Evolutionary conservation across 345 rosid species (phyloP).

Genomic region (Citrus cavaleriei): DNA sequence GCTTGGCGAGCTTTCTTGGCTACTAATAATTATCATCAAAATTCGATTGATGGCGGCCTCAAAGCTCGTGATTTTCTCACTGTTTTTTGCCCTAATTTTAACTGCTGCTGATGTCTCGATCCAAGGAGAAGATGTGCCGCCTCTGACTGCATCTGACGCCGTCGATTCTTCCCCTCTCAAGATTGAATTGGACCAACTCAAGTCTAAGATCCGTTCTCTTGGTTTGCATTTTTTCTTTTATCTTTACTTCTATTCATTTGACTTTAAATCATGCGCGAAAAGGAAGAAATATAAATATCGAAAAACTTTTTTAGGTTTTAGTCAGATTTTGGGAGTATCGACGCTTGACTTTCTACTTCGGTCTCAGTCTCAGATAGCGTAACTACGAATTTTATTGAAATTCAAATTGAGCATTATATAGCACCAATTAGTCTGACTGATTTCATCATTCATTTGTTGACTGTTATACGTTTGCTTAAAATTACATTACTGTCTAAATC

Average conservation of each 20-base stretch:
- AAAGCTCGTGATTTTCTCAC: slow-evolving; percentile 33
- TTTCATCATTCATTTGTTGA: background rate
- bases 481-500: background rate
- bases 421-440: background rate
- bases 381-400: background rate
- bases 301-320: background rate
- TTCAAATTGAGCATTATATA: background rate
- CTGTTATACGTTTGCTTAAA: background rate
- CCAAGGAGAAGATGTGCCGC: slow-evolving; percentile 19
- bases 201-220: slow-evolving; percentile 62
- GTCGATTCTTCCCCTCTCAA: slow-evolving; percentile 32
- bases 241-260: background rate
- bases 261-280: background rate
- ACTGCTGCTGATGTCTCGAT: slow-evolving; percentile 37
- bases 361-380: background rate
- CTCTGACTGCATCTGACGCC: slow-evolving; percentile 27
- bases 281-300: background rate
- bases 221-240: slow-evolving; percentile 37
- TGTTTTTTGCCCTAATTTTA: slow-evolving; percentile 37
- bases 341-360: background rate
- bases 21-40: background rate
- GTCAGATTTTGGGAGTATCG: background rate
- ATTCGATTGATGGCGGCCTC: slow-evolving; percentile 47
- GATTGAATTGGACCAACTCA: slow-evolving; percentile 58
- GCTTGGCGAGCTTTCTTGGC: slow-evolving; percentile 20